Evolutionary conservation across 2,329 filamentous ascomycete species (phyloP).

Genomic region (Huntiella abstrusa): DNA sequence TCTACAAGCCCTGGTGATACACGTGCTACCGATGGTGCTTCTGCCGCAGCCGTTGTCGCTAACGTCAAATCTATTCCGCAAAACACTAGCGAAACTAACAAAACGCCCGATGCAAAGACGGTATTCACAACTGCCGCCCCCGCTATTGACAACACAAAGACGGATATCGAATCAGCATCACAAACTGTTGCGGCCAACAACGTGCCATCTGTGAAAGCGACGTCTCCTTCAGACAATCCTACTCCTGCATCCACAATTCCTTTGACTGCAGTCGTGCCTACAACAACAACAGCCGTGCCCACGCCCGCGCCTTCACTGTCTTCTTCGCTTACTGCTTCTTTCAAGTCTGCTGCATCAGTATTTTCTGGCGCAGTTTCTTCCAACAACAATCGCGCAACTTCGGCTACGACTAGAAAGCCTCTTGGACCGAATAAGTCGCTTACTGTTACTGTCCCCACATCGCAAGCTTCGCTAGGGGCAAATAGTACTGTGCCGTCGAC

Average conservation of each 20-base stretch:
- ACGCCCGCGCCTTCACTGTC: not conserved
- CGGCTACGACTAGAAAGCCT: not conserved
- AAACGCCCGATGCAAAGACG: not conserved
- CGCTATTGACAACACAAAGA: not conserved
- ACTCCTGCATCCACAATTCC: conserved; percentile 6
- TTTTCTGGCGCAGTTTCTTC: conserved; percentile 15
- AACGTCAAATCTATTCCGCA: not conserved
- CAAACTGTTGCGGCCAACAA: not conserved
- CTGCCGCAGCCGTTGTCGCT: not conserved
- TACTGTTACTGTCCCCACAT: conserved; percentile 5
- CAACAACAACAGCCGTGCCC: not conserved
- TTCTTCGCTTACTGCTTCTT: conserved; percentile 2
- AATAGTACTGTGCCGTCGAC: not conserved
- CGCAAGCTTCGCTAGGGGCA: not conserved
- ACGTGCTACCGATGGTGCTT: not conserved
- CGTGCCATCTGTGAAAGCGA: conserved; percentile 1
- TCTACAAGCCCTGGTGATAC: not conserved
- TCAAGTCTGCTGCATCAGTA: conserved; percentile 1
- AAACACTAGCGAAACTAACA: not conserved
- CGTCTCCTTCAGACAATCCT: conserved; percentile 11
- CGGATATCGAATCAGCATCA: not conserved
- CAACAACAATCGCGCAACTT: not conserved
- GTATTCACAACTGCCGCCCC: conserved; percentile 10
- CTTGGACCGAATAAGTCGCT: conserved; percentile 5
- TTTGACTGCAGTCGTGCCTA: not conserved